phyloP scores from a whole-genome alignment of 164 flowering plant species.

The Stephania yunnanensis region DNA sequence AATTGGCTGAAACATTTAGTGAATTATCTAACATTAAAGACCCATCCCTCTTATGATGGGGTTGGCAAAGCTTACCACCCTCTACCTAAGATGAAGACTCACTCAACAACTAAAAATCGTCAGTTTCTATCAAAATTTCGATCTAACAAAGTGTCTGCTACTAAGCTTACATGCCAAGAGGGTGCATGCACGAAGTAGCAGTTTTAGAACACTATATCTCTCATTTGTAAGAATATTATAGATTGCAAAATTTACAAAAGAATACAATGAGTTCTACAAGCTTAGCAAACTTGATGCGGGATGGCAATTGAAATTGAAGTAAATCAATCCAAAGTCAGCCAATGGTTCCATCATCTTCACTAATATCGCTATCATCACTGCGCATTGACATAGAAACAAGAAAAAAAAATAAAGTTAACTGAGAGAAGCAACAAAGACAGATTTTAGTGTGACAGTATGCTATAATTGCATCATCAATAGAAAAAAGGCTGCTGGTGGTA shows the following conservation, averaged over 20 bases:
- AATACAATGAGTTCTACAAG: neutral
- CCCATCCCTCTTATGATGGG: too few relatives aligned
- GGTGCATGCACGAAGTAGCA: neutral
- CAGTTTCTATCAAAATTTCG: neutral
- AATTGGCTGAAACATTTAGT: too few relatives aligned
- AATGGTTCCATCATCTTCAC: slow-evolving; percentile 56
- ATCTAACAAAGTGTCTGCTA: neutral
- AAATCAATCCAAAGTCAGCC: slow-evolving; percentile 24
- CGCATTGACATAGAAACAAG: slow-evolving; percentile 22
- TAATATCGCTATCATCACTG: slow-evolving; percentile 82
- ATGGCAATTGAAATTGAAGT: neutral
- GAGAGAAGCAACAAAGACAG: neutral
- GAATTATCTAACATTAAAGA: too few relatives aligned
- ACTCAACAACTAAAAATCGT: too few relatives aligned
- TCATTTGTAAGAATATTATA: neutral
- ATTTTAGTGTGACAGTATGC: neutral
- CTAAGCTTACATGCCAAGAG: neutral
- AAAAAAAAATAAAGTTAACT: neutral
- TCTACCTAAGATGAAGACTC: too few relatives aligned
- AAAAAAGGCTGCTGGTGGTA: neutral
- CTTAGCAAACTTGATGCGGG: slow-evolving; percentile 9
- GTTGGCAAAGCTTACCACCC: too few relatives aligned
- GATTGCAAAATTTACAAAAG: neutral
- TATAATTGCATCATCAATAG: neutral
- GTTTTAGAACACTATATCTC: neutral